Conservation (phyloP, 2,329 filamentous ascomycete genomes). For the Xylaria sp. region DNA sequence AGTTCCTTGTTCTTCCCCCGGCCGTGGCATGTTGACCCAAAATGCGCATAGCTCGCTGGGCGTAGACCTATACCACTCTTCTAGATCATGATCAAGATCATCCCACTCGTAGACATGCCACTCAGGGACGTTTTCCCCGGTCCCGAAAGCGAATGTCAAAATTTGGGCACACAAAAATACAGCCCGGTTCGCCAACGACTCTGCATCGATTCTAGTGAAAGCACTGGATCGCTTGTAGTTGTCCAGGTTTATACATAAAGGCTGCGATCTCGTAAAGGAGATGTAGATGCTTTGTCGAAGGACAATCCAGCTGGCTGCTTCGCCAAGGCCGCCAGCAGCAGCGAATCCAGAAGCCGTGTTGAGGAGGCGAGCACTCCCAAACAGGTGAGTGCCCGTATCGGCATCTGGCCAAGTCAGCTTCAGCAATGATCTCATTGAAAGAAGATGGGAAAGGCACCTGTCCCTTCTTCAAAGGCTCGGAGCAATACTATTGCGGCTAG, state of each 20-base stretch:
- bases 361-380: conserved; percentile 12
- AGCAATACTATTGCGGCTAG: conserved; percentile 15
- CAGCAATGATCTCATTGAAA: background rate
- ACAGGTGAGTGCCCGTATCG: conserved; percentile 13
- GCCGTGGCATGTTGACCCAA: background rate
- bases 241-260: conserved; percentile 2
- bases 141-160: background rate
- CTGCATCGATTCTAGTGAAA: background rate
- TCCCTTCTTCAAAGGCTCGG: conserved; percentile 13
- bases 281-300: conserved; percentile 16
- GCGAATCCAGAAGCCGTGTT: conserved; percentile 7
- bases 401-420: conserved; percentile 1
- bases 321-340: conserved; percentile 11
- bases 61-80: background rate
- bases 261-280: conserved; percentile 11
- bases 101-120: background rate
- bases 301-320: conserved; percentile 16
- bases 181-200: background rate
- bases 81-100: background rate
- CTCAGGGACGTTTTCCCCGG: background rate
- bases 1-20: background rate
- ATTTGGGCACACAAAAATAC: background rate
- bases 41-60: background rate
- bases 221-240: background rate
- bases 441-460: background rate